phyloP scores from a whole-genome alignment of 345 rosid genomes.

The Bruguiera sexangula region DNA sequence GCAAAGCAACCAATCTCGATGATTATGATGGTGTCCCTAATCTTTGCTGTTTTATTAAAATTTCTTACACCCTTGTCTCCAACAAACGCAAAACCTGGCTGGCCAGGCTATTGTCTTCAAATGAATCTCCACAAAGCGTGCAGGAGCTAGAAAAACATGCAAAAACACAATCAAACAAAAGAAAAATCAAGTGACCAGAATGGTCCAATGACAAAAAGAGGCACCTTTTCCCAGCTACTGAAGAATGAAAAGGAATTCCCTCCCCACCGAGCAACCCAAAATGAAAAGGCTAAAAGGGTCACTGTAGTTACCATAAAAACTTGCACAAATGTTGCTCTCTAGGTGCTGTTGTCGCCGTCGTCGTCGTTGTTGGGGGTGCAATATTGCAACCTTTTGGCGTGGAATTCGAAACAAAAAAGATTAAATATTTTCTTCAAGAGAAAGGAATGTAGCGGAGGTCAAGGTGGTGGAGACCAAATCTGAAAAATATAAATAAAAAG shows the following conservation, averaged over 20 bases:
- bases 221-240: background rate
- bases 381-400: too few relatives aligned
- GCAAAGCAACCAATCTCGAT: conserved; percentile 16
- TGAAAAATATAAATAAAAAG: background rate
- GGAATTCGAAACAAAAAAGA: background rate
- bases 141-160: conserved; percentile 22
- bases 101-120: conserved; percentile 33
- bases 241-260: conserved; percentile 47
- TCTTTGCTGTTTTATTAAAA: conserved; percentile 26
- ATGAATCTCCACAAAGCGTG: conserved; percentile 17
- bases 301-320: conserved; percentile 23
- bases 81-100: conserved; percentile 22
- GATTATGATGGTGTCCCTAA: conserved; percentile 52
- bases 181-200: background rate
- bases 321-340: conserved; percentile 18
- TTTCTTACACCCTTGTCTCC: conserved; percentile 38
- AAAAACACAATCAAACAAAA: conserved; percentile 7
- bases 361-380: conserved; percentile 9
- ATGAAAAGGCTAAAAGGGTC: conserved; percentile 18
- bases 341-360: conserved; percentile 7
- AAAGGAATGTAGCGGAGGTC: conserved; percentile 18
- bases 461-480: conserved; percentile 6
- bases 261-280: conserved; percentile 53
- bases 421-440: conserved; percentile 6
- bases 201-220: background rate